A percentile compares a stretch with the other conserved stretches of the same genome.
These are phyloP conservation scores for Sporothrix variecibatus DNA, from an alignment of 2,329 filamentous ascomycete species.

Conservation along the genomic window DNA sequence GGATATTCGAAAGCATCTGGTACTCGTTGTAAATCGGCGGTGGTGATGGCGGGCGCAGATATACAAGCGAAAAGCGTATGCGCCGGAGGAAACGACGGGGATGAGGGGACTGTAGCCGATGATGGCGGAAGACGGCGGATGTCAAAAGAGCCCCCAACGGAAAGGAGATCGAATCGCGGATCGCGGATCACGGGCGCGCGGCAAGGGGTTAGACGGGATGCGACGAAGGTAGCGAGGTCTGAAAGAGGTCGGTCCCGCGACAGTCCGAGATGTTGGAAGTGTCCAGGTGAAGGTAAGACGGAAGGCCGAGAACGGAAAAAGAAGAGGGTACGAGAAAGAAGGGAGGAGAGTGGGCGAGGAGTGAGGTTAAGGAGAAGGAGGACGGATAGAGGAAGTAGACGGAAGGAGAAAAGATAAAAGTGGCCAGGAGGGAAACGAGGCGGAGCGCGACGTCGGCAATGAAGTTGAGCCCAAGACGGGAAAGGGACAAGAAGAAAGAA, in stretches of 20 bases:
- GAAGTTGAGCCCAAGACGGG: neutral
- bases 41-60: neutral
- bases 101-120: neutral
- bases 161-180: neutral
- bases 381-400: neutral
- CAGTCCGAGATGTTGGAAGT: neutral
- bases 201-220: neutral
- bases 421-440: neutral
- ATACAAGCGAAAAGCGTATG: neutral
- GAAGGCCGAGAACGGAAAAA: neutral
- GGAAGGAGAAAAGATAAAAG: neutral
- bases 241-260: neutral
- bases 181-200: neutral
- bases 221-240: neutral
- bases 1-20: conserved; percentile 13
- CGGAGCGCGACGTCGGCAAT: neutral
- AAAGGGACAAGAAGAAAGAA: neutral
- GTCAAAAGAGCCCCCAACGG: neutral
- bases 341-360: neutral
- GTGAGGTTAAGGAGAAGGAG: neutral
- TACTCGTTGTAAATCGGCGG: neutral
- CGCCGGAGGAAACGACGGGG: neutral
- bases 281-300: neutral
- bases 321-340: neutral
- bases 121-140: neutral